Percentiles rank a stretch among this genome's conserved stretches.
Evolutionary conservation across 495 filamentous ascomycete species (phyloP).

Genomic region (Saxophila tyrrhenica): DNA sequence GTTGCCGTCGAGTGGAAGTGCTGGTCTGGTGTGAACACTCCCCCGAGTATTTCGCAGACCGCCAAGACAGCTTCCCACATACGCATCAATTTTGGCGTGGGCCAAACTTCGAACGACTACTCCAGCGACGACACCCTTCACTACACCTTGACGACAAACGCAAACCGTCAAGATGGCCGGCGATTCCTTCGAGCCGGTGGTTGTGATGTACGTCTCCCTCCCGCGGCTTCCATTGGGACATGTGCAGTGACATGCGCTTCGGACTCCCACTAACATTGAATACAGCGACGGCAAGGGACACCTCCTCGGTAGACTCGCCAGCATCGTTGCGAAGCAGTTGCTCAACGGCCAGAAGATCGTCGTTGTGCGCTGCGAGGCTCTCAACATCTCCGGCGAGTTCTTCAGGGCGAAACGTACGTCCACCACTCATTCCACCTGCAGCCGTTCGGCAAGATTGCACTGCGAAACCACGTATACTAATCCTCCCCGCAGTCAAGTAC

Average conservation of each 20-base stretch:
- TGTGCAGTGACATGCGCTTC: too few species aligned
- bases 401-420: constrained; percentile 99
- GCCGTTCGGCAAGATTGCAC: too few species aligned
- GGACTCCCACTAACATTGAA: background rate
- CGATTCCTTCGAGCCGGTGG: constrained; percentile 78
- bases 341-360: constrained; percentile 99
- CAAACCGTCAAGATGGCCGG: constrained; percentile 66
- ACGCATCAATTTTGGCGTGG: too few species aligned
- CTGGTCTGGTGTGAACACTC: too few species aligned
- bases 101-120: too few species aligned
- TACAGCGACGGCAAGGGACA: constrained; percentile 98
- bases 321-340: constrained; percentile 98
- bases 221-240: too few species aligned
- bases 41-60: too few species aligned
- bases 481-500: constrained; percentile 78
- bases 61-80: too few species aligned
- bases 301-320: constrained; percentile 96
- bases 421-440: constrained; percentile 5
- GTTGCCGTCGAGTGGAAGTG: too few species aligned
- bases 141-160: background rate
- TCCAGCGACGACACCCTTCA: background rate
- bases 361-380: constrained; percentile 92
- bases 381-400: constrained; percentile 99
- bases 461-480: constrained; percentile 9
- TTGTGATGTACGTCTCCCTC: constrained; percentile 43